Evolutionary conservation across 1,284 basidiomycete genomes (phyloP).

Genomic region (Ganoderma multipileum): DNA sequence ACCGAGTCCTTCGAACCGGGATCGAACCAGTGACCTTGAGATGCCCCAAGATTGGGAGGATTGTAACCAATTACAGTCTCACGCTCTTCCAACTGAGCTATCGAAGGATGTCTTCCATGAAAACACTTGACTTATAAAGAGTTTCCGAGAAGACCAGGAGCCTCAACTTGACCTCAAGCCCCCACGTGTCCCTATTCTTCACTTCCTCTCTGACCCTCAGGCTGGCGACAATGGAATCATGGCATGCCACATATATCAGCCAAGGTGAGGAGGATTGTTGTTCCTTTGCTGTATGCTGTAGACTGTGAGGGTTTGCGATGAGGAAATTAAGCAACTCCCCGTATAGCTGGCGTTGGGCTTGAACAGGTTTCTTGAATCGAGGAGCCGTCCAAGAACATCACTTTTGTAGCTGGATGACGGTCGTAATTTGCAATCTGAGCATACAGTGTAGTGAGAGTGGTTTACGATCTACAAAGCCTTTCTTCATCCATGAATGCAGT

Average conservation of each 20-base stretch:
- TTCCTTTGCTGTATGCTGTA: background rate
- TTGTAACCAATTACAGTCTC: conserved; percentile 24
- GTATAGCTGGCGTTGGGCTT: conserved; percentile 22
- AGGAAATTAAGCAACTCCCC: conserved; percentile 27
- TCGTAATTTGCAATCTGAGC: conserved; percentile 53
- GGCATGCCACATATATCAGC: background rate
- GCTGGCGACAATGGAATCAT: too few relatives aligned
- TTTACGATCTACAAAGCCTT: background rate
- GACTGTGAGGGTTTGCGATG: background rate
- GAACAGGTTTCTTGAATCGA: conserved; percentile 22
- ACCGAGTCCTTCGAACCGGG: conserved; percentile 21
- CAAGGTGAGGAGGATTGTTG: background rate
- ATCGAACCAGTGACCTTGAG: conserved; percentile 25
- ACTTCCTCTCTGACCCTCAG: too few relatives aligned
- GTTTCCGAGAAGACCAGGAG: too few relatives aligned
- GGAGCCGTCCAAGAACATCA: conserved; percentile 19
- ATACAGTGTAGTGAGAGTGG: background rate
- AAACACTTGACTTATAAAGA: too few relatives aligned
- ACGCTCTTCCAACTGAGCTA: conserved; percentile 32
- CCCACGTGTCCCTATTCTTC: too few relatives aligned
- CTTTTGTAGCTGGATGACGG: conserved; percentile 44
- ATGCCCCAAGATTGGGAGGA: background rate
- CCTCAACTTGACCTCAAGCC: background rate
- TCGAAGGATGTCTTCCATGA: conserved; percentile 8
- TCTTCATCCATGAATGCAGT: background rate